Evolutionary conservation across 129 eudicot species (phyloP), one percentile per base, ranked within the genome.

Genomic region (Artemisia annua): DNA sequence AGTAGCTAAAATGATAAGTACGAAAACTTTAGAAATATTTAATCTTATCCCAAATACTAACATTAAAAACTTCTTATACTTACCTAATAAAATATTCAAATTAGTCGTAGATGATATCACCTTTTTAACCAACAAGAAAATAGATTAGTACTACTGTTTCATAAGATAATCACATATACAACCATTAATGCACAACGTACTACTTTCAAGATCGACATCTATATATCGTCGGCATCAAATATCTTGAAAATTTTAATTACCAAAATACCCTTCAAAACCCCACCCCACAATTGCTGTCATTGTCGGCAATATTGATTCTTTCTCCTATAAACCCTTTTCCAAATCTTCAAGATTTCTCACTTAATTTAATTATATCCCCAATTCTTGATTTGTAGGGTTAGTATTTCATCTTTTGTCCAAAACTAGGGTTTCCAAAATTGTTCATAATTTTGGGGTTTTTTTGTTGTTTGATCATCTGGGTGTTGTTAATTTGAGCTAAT

Each of bases 221-320:
- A n/a, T n/a, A n/a, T n/a, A 44, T 78, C 77, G 75, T 64, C 82
- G 82, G 53, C 73, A 71, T 48, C 52, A 71, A 53, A 78, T 53
- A 63, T 74, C 71, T 77, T 6, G 9, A 39, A 53, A 26, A 22
- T 39, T 1, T 6, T 44, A 9, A 62, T 70, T 69, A 49, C 70
- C 35, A 69, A 61, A 69, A 50, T 63, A 69, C 13, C 76, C 72
- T 50, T 6, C 7, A 73, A 16, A 60, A 51, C 7, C 35, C 16
- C 69, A 63, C 75, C 75, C 78, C 75, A 60, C 74, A 73, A 51
- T 68, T 46, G 71, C 75, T 63, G 54, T 75, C 70, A 5, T 51
- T 62, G 52, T 68, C 79, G 60, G 49, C 70, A 69, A 68, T 70
- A 70, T 55, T 70, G 63, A 74, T 43, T 69, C 70, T 72, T 68